Evolutionary conservation across 345 rosid species (phyloP).

Genomic region (Chamaenerion angustifolium): DNA sequence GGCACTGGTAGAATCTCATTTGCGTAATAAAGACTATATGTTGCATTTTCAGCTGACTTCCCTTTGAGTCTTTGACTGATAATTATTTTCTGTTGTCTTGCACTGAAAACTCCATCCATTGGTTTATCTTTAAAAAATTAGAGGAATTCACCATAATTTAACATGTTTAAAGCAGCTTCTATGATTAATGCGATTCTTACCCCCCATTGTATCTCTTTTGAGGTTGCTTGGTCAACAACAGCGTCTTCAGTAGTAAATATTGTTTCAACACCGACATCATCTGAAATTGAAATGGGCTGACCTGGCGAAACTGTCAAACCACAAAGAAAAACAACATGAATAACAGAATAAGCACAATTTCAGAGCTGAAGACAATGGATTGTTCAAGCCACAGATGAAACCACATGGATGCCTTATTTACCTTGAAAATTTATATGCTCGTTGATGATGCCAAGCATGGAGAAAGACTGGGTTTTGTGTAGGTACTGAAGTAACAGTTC

Average conservation of each 20-base stretch:
- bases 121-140: too few species aligned
- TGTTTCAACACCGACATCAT: constrained; percentile 70
- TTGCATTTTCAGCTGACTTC: constrained; percentile 40
- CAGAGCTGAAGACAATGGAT: not conserved
- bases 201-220: constrained; percentile 10
- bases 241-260: constrained; percentile 61
- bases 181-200: not conserved
- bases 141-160: too few species aligned
- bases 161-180: too few species aligned
- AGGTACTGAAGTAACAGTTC: constrained; percentile 87
- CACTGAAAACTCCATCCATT: too few species aligned
- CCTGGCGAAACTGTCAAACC: constrained; percentile 73
- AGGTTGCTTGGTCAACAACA: constrained; percentile 23
- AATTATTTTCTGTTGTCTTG: too few species aligned
- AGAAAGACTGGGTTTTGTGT: constrained; percentile 61
- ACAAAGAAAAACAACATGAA: constrained; percentile 1
- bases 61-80: constrained; percentile 73
- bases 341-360: not conserved
- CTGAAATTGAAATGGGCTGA: constrained; percentile 67
- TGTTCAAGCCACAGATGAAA: not conserved
- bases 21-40: too few species aligned
- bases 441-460: constrained; percentile 77
- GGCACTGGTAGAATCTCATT: too few species aligned
- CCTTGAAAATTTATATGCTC: constrained; percentile 91
- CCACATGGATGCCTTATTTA: constrained; percentile 10